These are phyloP conservation scores for Thymus mandschuricus DNA, from an alignment of 257 asterid genomes.

Conservation along the genomic window DNA sequence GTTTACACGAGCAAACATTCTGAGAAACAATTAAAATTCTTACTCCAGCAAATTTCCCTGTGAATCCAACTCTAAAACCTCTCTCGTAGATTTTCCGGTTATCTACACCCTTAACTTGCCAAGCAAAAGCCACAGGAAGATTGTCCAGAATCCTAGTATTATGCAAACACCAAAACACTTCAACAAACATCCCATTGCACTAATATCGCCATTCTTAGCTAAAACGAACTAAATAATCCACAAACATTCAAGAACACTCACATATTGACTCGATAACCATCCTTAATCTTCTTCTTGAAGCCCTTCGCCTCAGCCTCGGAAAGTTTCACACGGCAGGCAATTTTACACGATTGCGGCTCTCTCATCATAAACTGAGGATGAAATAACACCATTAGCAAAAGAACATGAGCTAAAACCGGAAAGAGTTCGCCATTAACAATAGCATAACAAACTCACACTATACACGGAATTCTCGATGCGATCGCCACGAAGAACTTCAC, in stretches of 20 bases:
- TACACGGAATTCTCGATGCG: constrained; percentile 60
- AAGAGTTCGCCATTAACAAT: neutral
- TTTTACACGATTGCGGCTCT: constrained; percentile 44
- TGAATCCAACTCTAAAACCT: constrained; percentile 53
- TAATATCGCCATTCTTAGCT: neutral
- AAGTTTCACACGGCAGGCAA: constrained; percentile 49
- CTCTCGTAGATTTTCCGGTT: constrained; percentile 42
- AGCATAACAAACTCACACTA: constrained; percentile 40
- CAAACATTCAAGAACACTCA: constrained; percentile 29
- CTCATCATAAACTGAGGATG: constrained; percentile 50
- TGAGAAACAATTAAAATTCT: constrained; percentile 15
- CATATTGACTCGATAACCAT: constrained; percentile 58
- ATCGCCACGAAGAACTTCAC: constrained; percentile 62
- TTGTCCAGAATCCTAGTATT: constrained; percentile 52
- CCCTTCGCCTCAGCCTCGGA: constrained; percentile 40
- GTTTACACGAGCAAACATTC: neutral
- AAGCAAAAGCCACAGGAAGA: constrained; percentile 56
- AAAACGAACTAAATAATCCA: neutral
- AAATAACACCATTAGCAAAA: neutral
- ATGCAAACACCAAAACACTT: constrained; percentile 1
- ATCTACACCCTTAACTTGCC: constrained; percentile 43
- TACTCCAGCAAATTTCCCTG: constrained; percentile 45
- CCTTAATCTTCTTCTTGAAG: constrained; percentile 47
- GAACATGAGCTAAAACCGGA: too few relatives aligned
- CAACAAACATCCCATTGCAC: neutral